These are phyloP conservation scores for Cystofilobasidium macerans DNA, from an alignment of 768 basidiomycete genomes.

Conservation along the genomic window DNA sequence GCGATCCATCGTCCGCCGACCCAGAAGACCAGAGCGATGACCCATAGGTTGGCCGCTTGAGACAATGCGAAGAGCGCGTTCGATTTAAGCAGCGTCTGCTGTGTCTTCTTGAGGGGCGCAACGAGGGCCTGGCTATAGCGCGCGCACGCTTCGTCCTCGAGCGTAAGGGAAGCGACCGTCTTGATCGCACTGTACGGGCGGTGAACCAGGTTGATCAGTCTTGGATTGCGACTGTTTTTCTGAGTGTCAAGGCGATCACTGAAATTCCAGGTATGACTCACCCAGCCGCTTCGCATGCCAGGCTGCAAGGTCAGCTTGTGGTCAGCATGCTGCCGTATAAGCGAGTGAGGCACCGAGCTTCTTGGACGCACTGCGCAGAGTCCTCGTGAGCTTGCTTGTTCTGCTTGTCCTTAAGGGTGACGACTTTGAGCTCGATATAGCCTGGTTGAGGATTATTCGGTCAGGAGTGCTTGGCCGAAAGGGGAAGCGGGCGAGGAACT, in stretches of 20 bases:
- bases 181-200: constrained; percentile 76
- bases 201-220: too few relatives aligned
- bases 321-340: too few relatives aligned
- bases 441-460: too few relatives aligned
- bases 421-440: constrained; percentile 75
- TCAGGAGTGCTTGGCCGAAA: too few relatives aligned
- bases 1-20: constrained; percentile 31
- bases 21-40: constrained; percentile 56
- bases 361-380: constrained; percentile 61
- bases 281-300: constrained; percentile 77
- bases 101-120: constrained; percentile 55
- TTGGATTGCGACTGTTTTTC: too few relatives aligned
- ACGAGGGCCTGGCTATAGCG: constrained; percentile 60
- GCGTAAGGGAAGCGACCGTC: constrained; percentile 77
- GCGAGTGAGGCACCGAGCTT: too few relatives aligned
- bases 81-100: constrained; percentile 46
- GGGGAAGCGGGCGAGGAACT: constrained; percentile 28
- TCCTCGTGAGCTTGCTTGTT: constrained; percentile 69
- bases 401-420: constrained; percentile 62
- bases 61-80: constrained; percentile 55
- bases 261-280: too few relatives aligned
- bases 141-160: constrained; percentile 65
- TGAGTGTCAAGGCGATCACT: too few relatives aligned
- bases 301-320: too few relatives aligned
- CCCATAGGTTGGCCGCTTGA: constrained; percentile 62